These are phyloP conservation scores for Paraphoma sp. DNA, from an alignment of 2,329 filamentous ascomycete genomes.

Conservation along the genomic window DNA sequence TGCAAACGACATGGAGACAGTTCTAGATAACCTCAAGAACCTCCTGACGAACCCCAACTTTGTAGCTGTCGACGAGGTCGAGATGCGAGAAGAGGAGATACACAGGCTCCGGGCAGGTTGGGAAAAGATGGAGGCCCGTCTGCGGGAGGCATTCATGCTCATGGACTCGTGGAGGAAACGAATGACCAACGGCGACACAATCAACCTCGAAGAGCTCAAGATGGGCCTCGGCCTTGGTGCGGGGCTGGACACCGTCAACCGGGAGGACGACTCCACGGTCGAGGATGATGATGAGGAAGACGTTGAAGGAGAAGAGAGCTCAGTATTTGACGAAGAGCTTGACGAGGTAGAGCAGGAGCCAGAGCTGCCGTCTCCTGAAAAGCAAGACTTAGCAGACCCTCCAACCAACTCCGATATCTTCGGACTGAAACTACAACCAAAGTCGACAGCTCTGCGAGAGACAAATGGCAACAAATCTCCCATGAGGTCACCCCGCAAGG, in stretches of 20 bases:
- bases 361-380: constrained; percentile 32
- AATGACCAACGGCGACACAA: constrained; percentile 72
- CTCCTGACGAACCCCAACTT: constrained; percentile 96
- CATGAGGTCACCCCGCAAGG: constrained; percentile 47
- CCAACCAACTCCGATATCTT: constrained; percentile 38
- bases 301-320: constrained; percentile 33
- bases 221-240: constrained; percentile 68
- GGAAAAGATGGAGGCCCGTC: constrained; percentile 91
- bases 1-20: constrained; percentile 73
- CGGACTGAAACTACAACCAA: constrained; percentile 41
- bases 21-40: constrained; percentile 80
- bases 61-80: constrained; percentile 92
- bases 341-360: constrained; percentile 26
- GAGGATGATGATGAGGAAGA: constrained; percentile 25
- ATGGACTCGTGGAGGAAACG: constrained; percentile 92
- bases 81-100: constrained; percentile 92
- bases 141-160: constrained; percentile 87
- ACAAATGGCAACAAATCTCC: constrained; percentile 45
- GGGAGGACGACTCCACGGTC: constrained; percentile 37
- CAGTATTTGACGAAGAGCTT: constrained; percentile 39
- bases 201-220: constrained; percentile 67
- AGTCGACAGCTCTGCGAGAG: constrained; percentile 42
- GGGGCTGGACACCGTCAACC: constrained; percentile 41
- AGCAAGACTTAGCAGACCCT: constrained; percentile 23
- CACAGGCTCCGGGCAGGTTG: constrained; percentile 80